phyloP scores from a whole-genome alignment of 345 rosid species.

The Corchorus olitorius region DNA sequence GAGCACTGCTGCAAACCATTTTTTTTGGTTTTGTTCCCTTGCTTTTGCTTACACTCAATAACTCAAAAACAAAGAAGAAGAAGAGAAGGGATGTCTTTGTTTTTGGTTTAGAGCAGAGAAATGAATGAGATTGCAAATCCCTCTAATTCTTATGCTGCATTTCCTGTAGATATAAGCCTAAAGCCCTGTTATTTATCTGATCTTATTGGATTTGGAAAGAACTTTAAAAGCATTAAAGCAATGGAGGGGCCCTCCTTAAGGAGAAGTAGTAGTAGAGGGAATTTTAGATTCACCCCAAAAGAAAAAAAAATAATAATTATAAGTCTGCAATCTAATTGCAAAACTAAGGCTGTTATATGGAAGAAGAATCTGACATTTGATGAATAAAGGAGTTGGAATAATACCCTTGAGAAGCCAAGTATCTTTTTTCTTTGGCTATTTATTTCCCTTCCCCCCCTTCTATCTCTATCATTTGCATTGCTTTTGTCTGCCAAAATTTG shows the following conservation, averaged over 20 bases:
- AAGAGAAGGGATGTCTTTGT: conserved; percentile 36
- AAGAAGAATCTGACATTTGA: conserved; percentile 69
- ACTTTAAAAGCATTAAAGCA: conserved; percentile 62
- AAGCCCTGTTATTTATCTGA: conserved; percentile 47
- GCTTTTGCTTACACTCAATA: not conserved
- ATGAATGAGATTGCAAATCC: conserved; percentile 36
- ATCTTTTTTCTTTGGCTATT: conserved; percentile 56
- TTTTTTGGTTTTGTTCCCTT: conserved; percentile 23
- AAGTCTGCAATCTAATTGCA: conserved; percentile 55
- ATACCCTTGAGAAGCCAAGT: conserved; percentile 73
- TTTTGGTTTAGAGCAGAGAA: conserved; percentile 44
- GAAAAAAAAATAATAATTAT: conserved; percentile 38
- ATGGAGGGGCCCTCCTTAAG: conserved; percentile 51
- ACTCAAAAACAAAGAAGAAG: conserved; percentile 43
- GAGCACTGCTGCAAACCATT: conserved; percentile 47
- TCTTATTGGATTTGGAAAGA: conserved; percentile 45
- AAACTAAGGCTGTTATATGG: conserved; percentile 55
- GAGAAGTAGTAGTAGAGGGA: conserved; percentile 32
- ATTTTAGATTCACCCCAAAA: conserved; percentile 51
- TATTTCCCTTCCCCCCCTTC: conserved; percentile 30
- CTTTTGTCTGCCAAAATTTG: conserved; percentile 47
- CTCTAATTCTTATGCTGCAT: conserved; percentile 42
- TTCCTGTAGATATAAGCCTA: conserved; percentile 62
- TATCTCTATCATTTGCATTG: conserved; percentile 46
- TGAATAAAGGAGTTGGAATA: conserved; percentile 57